Percentiles rank a stretch among this genome's conserved stretches.
Conservation (phyloP, 495 filamentous ascomycete species). For the Daldinia grandis region DNA sequence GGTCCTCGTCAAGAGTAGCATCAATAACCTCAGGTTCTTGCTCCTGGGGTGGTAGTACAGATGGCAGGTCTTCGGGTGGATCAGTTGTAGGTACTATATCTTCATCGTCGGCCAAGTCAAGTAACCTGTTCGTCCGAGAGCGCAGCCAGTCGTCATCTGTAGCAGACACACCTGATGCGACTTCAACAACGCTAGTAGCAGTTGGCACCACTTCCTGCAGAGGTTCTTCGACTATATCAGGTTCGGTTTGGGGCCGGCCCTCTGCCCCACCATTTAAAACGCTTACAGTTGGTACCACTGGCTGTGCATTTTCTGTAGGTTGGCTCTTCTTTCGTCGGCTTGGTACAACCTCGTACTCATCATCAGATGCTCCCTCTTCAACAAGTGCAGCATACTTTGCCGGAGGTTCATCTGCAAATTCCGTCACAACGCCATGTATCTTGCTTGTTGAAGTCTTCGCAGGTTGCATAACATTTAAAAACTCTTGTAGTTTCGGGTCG, state of each 20-base stretch:
- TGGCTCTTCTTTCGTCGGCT: constrained; percentile 42
- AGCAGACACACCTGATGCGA: constrained; percentile 42
- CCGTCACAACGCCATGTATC: constrained; percentile 53
- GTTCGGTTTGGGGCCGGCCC: neutral
- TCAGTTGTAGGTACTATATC: constrained; percentile 47
- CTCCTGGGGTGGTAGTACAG: constrained; percentile 19
- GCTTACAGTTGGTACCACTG: constrained; percentile 33
- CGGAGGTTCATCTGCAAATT: constrained; percentile 60
- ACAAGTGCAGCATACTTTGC: constrained; percentile 57
- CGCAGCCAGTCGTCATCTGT: constrained; percentile 93
- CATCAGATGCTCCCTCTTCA: constrained; percentile 65
- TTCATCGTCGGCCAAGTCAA: constrained; percentile 78
- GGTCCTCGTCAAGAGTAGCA: constrained; percentile 40
- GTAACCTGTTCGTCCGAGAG: constrained; percentile 86
- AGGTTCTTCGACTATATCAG: constrained; percentile 21
- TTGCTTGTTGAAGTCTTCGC: constrained; percentile 72
- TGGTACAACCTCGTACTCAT: constrained; percentile 71
- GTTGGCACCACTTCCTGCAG: constrained; percentile 11
- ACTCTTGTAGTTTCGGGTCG: constrained; percentile 86
- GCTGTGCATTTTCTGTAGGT: constrained; percentile 42
- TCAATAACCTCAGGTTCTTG: constrained; percentile 38
- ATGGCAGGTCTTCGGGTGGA: constrained; percentile 17
- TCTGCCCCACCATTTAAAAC: neutral
- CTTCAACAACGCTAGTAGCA: constrained; percentile 4
- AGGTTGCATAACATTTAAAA: constrained; percentile 80